Evolutionary conservation across 345 rosid genomes (phyloP).

Genomic region (Gossypium rotundifolium): DNA sequence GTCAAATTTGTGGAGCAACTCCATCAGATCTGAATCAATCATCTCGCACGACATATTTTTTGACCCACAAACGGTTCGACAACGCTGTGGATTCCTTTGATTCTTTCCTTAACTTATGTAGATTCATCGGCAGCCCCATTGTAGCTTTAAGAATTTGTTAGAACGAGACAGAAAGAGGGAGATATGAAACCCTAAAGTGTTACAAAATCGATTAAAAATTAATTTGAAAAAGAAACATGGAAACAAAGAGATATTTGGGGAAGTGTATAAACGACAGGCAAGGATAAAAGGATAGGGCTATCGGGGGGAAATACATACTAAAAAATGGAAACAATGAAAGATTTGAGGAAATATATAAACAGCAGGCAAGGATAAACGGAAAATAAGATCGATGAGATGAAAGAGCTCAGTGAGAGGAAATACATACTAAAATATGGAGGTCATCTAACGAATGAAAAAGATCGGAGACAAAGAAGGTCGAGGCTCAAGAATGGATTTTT

Average conservation of each 20-base stretch:
- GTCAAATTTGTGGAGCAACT: slow-evolving; percentile 53
- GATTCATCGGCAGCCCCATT: slow-evolving; percentile 41
- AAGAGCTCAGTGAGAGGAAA: too few relatives aligned
- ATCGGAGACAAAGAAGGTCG: too few relatives aligned
- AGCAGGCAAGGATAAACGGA: not conserved
- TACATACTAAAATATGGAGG: too few relatives aligned
- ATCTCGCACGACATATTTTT: slow-evolving; percentile 52
- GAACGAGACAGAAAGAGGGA: not conserved
- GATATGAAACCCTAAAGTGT: not conserved
- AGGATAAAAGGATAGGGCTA: not conserved
- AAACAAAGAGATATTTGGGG: not conserved
- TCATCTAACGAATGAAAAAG: too few relatives aligned
- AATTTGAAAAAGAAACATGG: not conserved
- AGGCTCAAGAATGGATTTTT: too few relatives aligned
- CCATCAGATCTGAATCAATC: slow-evolving; percentile 59
- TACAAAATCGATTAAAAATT: not conserved
- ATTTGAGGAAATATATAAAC: not conserved
- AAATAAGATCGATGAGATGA: not conserved
- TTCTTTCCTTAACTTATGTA: slow-evolving; percentile 28
- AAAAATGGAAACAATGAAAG: not conserved
- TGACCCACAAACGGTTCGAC: slow-evolving; percentile 80
- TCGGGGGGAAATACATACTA: too few relatives aligned
- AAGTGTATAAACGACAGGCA: not conserved
- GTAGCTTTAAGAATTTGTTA: not conserved
- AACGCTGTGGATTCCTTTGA: slow-evolving; percentile 32